Evolutionary conservation across 2,329 filamentous ascomycete species (phyloP), one percentile per base, ranked within the genome.

Genomic region (Curvularia lunata): DNA sequence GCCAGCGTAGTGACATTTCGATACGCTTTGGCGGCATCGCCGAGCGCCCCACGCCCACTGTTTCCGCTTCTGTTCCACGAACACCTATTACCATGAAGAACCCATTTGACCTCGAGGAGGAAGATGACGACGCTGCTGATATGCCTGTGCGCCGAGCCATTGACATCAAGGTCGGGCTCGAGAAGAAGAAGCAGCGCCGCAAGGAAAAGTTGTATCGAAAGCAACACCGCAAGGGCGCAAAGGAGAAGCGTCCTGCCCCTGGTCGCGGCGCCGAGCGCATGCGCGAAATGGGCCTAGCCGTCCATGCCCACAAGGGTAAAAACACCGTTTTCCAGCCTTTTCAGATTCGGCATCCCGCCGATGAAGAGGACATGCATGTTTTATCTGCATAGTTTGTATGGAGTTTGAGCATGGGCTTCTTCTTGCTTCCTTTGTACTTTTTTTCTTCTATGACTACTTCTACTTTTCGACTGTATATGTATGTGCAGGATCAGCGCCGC

Each of bases 251-350:
- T 68, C 87, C 91, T 52, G 65, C 66, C 21, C 84, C 91, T 38
- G 95, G 95, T 54, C 90, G 91, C 74, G 95, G 95, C 54, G 92
- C 91, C 34, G 91, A 97, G 81, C 87, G 93, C 64, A 99, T 99
- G 95, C 85, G 89, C 70, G 91, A 96, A 77, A 85, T 99, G 58
- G 95, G 94, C 52, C 84, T 98, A 54, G 73, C 91, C 95, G 84
- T 92, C 91, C 58, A 91, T 91, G 72, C 92, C 91, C 78, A 70
- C 59, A 90, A 88, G 56, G 73, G 74, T 58, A 75, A 74, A 54
- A 65, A 61, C 6, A 63, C 58, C 2, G 63, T 64, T 48, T 69
- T 72, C 27, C 70, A 64, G 16, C 65, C 65, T 13, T 70, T 73
- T 56, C 63, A 67, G 32, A 64, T 70, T 43, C 66, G 67, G 25